phyloP scores from a whole-genome alignment of 2,329 filamentous ascomycete species.

The Ophiostoma himal-ulmi region DNA sequence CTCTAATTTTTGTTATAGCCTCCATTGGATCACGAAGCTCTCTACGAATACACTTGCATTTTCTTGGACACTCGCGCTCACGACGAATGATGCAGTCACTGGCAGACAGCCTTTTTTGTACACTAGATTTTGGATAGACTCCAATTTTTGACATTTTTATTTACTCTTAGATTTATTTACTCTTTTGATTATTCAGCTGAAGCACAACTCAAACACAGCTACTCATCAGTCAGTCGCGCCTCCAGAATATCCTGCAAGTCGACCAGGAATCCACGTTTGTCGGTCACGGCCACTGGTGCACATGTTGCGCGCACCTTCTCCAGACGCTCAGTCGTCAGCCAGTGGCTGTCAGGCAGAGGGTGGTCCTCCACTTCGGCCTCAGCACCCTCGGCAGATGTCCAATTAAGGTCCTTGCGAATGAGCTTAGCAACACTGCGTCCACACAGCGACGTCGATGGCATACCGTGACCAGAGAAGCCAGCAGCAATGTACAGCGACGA shows the following conservation, averaged over 20 bases:
- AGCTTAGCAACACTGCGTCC: constrained; percentile 58
- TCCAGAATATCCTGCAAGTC: constrained; percentile 20
- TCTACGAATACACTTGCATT: background rate
- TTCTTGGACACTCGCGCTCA: background rate
- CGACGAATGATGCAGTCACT: background rate
- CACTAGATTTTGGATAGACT: constrained; percentile 4
- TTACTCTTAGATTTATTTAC: background rate
- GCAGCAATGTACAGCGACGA: constrained; percentile 52
- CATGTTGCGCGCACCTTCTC: constrained; percentile 15
- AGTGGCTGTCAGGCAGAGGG: constrained; percentile 24
- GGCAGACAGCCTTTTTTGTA: background rate
- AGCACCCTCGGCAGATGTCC: constrained; percentile 23
- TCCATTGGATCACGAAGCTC: background rate
- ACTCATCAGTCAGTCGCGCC: background rate
- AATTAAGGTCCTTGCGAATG: constrained; percentile 37
- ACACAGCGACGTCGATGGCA: constrained; percentile 65
- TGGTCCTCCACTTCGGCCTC: constrained; percentile 29
- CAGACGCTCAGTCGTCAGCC: constrained; percentile 23
- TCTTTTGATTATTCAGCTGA: background rate
- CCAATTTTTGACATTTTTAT: background rate
- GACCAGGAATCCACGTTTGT: constrained; percentile 17
- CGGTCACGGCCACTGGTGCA: constrained; percentile 15
- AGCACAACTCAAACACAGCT: background rate
- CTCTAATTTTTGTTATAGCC: background rate
- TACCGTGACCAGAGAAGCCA: constrained; percentile 69